Evolutionary conservation across 179 eudicot species (phyloP).

Genomic region (Sideroxylon spinosum): DNA sequence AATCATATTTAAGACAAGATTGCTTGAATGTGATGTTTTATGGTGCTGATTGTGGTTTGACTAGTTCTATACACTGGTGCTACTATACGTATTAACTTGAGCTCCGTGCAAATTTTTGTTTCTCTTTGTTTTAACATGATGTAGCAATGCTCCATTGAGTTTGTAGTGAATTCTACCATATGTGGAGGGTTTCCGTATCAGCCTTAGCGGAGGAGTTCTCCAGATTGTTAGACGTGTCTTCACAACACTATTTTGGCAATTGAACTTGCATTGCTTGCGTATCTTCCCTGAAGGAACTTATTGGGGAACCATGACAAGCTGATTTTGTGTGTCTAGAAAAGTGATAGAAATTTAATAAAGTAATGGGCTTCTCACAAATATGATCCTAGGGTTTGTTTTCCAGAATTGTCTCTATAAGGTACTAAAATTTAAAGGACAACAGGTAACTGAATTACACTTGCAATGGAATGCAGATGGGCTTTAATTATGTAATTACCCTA

Average conservation of each 20-base stretch:
- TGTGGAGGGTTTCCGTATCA: no score
- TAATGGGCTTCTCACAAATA: background rate
- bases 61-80: background rate
- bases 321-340: background rate
- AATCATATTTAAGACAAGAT: background rate
- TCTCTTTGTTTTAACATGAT: background rate
- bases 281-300: background rate
- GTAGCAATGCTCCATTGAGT: background rate
- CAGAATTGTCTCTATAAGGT: background rate
- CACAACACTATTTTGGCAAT: background rate
- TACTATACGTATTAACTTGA: background rate
- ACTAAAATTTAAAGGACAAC: background rate
- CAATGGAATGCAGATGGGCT: background rate
- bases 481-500: background rate
- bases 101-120: background rate
- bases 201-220: no score
- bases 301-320: background rate
- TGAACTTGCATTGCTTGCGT: background rate
- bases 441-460: background rate
- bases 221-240: background rate
- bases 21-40: background rate
- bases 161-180: background rate
- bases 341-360: background rate
- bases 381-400: background rate
- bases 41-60: background rate